These are phyloP conservation scores for Strigomonas culicis DNA, from an alignment of 208 protist genomes.

Conservation along the genomic window DNA sequence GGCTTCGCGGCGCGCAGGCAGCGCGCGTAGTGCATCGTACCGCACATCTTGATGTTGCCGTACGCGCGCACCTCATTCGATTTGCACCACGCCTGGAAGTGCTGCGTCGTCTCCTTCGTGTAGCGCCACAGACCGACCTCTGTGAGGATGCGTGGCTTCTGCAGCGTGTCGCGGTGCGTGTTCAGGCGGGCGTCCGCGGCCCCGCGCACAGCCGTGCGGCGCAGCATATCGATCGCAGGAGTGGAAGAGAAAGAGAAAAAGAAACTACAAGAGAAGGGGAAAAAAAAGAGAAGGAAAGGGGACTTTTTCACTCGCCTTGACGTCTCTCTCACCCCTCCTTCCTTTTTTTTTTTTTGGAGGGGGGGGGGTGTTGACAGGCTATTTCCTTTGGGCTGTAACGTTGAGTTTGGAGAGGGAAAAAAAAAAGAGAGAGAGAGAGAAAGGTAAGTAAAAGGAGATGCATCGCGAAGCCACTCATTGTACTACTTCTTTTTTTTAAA, in stretches of 20 bases:
- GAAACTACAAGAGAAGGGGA: not conserved
- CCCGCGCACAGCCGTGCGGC: slow-evolving; percentile 14
- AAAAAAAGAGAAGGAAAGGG: slow-evolving; percentile 11
- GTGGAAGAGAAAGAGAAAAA: slow-evolving; percentile 5
- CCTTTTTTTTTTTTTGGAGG: slow-evolving; percentile 4
- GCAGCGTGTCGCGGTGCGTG: slow-evolving; percentile 52
- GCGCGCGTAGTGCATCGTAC: slow-evolving; percentile 63
- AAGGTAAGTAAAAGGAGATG: not conserved
- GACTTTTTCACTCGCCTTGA: not conserved
- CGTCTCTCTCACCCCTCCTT: not conserved
- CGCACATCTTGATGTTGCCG: slow-evolving; percentile 68
- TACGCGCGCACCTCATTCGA: slow-evolving; percentile 58
- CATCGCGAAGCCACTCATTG: not conserved
- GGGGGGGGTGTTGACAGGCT: not conserved
- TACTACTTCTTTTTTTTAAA: not conserved
- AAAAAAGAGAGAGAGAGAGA: not conserved
- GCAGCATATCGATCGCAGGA: slow-evolving; percentile 13
- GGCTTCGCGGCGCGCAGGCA: slow-evolving; percentile 55
- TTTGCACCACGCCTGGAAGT: slow-evolving; percentile 72
- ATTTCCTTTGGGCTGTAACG: not conserved
- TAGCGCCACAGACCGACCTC: slow-evolving; percentile 85
- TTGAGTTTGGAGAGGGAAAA: not conserved
- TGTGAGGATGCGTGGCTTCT: slow-evolving; percentile 47
- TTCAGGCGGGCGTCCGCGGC: slow-evolving; percentile 23
- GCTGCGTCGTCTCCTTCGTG: slow-evolving; percentile 59